Evolutionary conservation across 2,329 filamentous ascomycete genomes (phyloP).

Genomic region (Magnaporthiopsis rhizophila): DNA sequence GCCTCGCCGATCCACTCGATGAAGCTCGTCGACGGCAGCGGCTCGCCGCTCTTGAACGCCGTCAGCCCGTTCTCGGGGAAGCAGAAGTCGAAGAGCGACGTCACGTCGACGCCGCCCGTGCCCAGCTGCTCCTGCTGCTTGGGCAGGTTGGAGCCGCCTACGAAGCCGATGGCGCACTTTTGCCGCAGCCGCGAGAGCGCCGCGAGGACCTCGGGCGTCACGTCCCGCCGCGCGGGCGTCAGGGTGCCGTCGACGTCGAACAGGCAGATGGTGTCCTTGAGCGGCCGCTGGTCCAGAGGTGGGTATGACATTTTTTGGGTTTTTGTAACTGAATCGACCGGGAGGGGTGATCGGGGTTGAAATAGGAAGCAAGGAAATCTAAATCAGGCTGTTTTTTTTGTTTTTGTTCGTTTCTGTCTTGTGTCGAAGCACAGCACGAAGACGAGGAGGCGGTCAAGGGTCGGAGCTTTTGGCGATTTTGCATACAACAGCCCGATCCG

Average conservation of each 20-base stretch:
- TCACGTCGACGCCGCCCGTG: conserved; percentile 58
- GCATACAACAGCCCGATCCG: neutral
- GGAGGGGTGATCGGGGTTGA: neutral
- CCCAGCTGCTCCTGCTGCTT: conserved; percentile 98
- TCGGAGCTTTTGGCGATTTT: neutral
- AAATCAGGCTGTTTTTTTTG: too few species aligned
- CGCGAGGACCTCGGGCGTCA: conserved; percentile 73
- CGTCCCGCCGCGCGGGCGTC: conserved; percentile 64
- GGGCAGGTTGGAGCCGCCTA: conserved; percentile 82
- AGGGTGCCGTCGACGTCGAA: conserved; percentile 97
- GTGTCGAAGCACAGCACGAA: neutral
- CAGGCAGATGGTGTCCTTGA: conserved; percentile 89
- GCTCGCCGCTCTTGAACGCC: conserved; percentile 74
- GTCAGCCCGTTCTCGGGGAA: conserved; percentile 96
- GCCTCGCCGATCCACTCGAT: conserved; percentile 85
- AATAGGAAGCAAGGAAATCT: neutral
- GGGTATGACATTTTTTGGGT: conserved; percentile 41
- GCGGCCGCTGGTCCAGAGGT: conserved; percentile 70
- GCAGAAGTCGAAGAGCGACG: conserved; percentile 89
- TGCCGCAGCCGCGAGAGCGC: conserved; percentile 74
- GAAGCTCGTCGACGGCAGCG: conserved; percentile 74
- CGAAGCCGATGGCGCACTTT: conserved; percentile 83
- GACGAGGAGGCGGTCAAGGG: conserved; percentile 5
- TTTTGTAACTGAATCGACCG: neutral
- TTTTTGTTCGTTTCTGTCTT: neutral